Conservation (phyloP, 1,284 basidiomycete species). For the Rhodotorula sp. region DNA sequence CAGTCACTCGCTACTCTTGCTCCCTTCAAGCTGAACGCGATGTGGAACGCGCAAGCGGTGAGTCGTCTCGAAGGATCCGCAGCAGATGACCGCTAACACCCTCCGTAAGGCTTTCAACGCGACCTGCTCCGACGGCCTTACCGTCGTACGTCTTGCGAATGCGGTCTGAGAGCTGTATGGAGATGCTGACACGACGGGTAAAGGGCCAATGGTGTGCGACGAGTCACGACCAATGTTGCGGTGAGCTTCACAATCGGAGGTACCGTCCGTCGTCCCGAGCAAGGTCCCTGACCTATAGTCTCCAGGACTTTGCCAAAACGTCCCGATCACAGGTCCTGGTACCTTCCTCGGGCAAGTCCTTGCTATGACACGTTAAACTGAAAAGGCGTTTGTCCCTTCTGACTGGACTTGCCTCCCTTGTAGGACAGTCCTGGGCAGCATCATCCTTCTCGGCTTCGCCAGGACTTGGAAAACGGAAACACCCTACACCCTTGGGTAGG, state of each 20-base stretch:
- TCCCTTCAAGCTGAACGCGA: neutral
- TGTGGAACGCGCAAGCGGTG: conserved; percentile 2
- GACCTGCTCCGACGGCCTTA: neutral
- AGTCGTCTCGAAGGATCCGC: neutral
- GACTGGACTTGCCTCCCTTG: neutral
- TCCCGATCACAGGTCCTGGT: conserved; percentile 16
- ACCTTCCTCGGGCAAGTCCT: conserved; percentile 3
- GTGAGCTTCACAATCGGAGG: neutral
- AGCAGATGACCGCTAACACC: neutral
- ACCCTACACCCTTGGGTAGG: neutral
- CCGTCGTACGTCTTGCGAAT: neutral
- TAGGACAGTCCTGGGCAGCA: neutral
- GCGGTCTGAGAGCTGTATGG: too few species aligned
- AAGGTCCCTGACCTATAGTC: too few species aligned
- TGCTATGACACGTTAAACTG: neutral
- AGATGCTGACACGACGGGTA: neutral
- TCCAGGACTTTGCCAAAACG: conserved; percentile 9
- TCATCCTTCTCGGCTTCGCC: conserved; percentile 14
- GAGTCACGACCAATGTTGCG: neutral
- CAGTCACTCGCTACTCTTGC: neutral
- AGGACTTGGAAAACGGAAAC: neutral
- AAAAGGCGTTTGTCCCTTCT: neutral
- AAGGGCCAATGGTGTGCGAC: conserved; percentile 3
- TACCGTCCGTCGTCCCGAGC: too few species aligned
- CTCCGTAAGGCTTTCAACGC: neutral